A percentile compares a stretch with the other conserved stretches of the same genome.
Conservation (phyloP, 2,329 filamentous ascomycete genomes). For the Cercospora beticola region DNA sequence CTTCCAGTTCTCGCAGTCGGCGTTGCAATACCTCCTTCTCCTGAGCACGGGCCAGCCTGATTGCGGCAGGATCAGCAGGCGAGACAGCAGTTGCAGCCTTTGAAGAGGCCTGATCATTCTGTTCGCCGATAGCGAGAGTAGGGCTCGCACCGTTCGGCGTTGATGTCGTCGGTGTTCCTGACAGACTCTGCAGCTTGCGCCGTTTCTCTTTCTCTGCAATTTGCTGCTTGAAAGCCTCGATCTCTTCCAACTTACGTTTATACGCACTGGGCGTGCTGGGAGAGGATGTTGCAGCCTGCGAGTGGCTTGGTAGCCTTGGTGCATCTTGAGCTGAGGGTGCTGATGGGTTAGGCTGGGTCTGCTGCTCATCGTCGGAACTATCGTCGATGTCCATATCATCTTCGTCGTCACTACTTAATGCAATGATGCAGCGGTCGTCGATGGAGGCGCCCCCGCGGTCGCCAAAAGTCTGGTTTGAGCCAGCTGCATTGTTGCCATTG, state of each 20-base stretch:
- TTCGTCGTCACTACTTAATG: slow-evolving; percentile 74
- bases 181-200: slow-evolving; percentile 36
- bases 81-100: not conserved
- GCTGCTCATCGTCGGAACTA: slow-evolving; percentile 7
- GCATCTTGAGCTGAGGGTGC: not conserved
- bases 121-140: not conserved
- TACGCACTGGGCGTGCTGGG: slow-evolving; percentile 21
- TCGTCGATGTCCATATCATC: slow-evolving; percentile 35
- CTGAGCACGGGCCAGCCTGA: slow-evolving; percentile 12
- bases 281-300: slow-evolving; percentile 3
- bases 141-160: not conserved
- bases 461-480: slow-evolving; percentile 35
- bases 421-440: slow-evolving; percentile 70
- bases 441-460: slow-evolving; percentile 51
- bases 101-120: not conserved
- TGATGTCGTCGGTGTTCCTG: not conserved
- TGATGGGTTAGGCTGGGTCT: not conserved
- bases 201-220: slow-evolving; percentile 46
- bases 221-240: slow-evolving; percentile 29
- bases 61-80: not conserved
- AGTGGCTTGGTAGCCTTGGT: not conserved
- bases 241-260: slow-evolving; percentile 27
- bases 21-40: slow-evolving; percentile 16
- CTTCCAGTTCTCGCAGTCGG: slow-evolving; percentile 16
- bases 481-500: not conserved